Evolutionary conservation across 164 flowering plant genomes (phyloP), one percentile per base, ranked within the genome.

Genomic region (Berberis thunbergii): DNA sequence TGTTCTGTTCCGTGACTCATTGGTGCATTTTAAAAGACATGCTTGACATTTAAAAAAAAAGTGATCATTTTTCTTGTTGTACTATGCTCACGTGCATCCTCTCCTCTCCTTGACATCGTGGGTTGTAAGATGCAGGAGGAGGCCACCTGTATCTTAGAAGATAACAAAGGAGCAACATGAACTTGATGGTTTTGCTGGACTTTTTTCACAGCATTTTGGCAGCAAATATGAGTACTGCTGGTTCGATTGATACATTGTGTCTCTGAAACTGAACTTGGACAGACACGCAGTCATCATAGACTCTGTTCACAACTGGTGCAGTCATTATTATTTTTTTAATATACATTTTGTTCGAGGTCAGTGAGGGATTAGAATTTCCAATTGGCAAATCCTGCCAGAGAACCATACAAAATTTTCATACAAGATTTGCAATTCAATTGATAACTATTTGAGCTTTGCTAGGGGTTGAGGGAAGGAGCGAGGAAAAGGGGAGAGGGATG

Each of bases 111-210:
- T 63, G 49, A 63, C 41, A n/a, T 63, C 46, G 26, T n/a, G 49
- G 49, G n/a, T 43, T 63, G 57, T 54, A 39, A 69, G 56, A 41
- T 69, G 71, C 80, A 86, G 92, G 87, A 81, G 93, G 71, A 80
- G 92, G 64, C 89, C 82, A 69, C 92, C 92, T 4, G 61, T 83
- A 49, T 68, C 82, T 45, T 84, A 73, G 79, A 62, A 65, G 49
- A 46, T 45, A 49, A 26, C 26, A 52, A 57, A 42, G n/a, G 42
- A 44, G 41, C 45, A 49, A 49, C 41, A 53, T 42, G 43, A 39
- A 9, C 56, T 39, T 59, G 68, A 54, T 5, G 57, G 69, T 48
- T 54, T 66, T n/a, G 67, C 66, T 62, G 54, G 75, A 53, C 65
- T 70, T 76, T 62, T 75, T 74, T 58, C 11, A 41, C 58, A 55